Evolutionary conservation across 108 stramenopile genomes (phyloP), one percentile per base, ranked within the genome.

Genomic region (Cyclostephanos tholiformis): DNA sequence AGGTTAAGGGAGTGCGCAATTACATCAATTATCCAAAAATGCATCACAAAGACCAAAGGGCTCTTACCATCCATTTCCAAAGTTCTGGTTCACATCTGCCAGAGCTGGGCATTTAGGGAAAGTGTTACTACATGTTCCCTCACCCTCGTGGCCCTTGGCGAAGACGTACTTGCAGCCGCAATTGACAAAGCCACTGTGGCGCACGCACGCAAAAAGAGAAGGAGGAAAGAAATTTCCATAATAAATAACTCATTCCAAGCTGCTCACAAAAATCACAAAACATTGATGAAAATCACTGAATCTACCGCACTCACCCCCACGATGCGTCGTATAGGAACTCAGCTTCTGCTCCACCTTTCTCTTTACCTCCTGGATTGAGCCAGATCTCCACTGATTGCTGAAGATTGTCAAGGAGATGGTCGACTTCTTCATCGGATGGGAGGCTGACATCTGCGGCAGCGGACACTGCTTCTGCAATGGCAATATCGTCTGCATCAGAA

Each of bases 131-230:
- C 97, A 82, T 20, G 57, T 67, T 19, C 80, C 80, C 48, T 65
- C 56, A 92, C 16, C 63, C 9, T 43, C 69, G 51, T 38, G 58
- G 39, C 59, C 74, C 35, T 75, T 55, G 8, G 65, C 30, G 62
- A 82, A 82, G 49, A 92, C 73, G 63, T 91, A 96, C 17, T 71
- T 64, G 72, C 97, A 98, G 0, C 97, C 97, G 70, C 97, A 98
- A 63, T 85, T 91, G 13, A 96, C 86, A 57, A 98, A 75, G 4
- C 97, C 97, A 11, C 59, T 60, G 30, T 35, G 30, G 27, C 59
- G 32, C 30, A 36, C 16, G 2, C 59, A 29, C 25, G 4, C 53
- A 23, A 55, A 26, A 29, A 58, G 17, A 60, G 53, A 27, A 55
- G 23, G 1, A 25, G 26, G 23, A 26, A 27, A 2, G 27, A 27